Conservation (phyloP, 148 eudicot species). For the Fallopia convolvulus region DNA sequence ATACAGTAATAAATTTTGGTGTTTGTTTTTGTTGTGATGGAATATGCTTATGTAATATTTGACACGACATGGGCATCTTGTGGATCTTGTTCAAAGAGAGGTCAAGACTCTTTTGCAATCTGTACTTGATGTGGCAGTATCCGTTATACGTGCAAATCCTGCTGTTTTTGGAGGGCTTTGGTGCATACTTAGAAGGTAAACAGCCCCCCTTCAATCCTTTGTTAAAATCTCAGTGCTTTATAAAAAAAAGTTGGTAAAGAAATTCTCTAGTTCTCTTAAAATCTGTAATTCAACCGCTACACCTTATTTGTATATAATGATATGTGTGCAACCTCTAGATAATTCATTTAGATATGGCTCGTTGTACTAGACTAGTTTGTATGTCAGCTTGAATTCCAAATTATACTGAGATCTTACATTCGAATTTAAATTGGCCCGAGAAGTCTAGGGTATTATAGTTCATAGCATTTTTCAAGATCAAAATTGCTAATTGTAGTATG, state of each 20-base stretch:
- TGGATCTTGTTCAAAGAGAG: constrained; percentile 88
- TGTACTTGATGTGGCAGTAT: constrained; percentile 80
- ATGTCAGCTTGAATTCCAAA: background rate
- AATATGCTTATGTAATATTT: constrained; percentile 13
- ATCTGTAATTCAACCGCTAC: background rate
- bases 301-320: background rate
- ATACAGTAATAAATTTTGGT: background rate
- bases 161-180: constrained; percentile 84
- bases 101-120: constrained; percentile 72
- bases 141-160: constrained; percentile 82
- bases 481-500: background rate
- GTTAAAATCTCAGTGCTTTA: background rate
- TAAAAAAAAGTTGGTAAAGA: background rate
- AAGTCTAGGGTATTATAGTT: background rate
- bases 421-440: background rate
- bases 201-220: background rate
- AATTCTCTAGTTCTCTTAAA: background rate
- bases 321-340: background rate
- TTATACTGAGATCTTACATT: background rate
- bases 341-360: background rate
- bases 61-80: constrained; percentile 69
- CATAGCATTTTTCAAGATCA: background rate
- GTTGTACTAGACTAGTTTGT: background rate
- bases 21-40: background rate
- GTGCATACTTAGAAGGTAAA: constrained; percentile 87